Conservation (phyloP, 2,329 filamentous ascomycete genomes). For the Cladophialophora chaetospira region DNA sequence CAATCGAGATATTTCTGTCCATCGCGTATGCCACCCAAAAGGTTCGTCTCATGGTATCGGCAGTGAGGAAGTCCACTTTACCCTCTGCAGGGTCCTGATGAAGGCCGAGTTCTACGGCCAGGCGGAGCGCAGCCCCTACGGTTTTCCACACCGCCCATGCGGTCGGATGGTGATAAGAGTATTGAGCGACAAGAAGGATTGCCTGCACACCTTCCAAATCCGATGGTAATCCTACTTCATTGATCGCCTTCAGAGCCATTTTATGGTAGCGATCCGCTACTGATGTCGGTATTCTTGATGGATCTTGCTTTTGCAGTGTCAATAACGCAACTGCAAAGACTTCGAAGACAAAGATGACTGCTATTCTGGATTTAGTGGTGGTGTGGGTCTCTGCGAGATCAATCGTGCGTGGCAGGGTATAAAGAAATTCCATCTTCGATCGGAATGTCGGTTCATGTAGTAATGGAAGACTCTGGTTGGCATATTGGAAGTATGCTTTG, state of each 20-base stretch:
- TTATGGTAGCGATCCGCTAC: constrained; percentile 20
- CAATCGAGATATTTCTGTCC: constrained; percentile 19
- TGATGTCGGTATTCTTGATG: constrained; percentile 19
- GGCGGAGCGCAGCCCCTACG: constrained; percentile 13
- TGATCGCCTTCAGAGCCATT: constrained; percentile 9
- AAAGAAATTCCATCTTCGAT: constrained; percentile 11
- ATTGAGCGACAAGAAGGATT: constrained; percentile 20
- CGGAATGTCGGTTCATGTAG: constrained; percentile 17
- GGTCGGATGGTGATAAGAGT: constrained; percentile 21
- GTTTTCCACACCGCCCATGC: constrained; percentile 22
- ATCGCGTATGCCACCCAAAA: constrained; percentile 23
- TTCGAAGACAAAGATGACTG: constrained; percentile 19
- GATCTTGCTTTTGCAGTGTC: constrained; percentile 20
- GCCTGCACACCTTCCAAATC: constrained; percentile 18
- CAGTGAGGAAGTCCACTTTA: constrained; percentile 5
- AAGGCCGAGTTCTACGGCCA: constrained; percentile 21
- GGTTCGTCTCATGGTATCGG: constrained; percentile 13
- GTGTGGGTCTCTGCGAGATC: constrained; percentile 4
- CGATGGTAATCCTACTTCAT: constrained; percentile 8
- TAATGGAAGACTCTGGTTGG: constrained; percentile 17
- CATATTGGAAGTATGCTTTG: constrained; percentile 21
- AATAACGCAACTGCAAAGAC: constrained; percentile 20
- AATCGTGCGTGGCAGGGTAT: constrained; percentile 2
- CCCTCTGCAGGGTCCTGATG: constrained; percentile 11
- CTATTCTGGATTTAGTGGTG: constrained; percentile 8